Conservation (phyloP, 2,329 filamentous ascomycete species). For the Pseudocercospora crystallina region DNA sequence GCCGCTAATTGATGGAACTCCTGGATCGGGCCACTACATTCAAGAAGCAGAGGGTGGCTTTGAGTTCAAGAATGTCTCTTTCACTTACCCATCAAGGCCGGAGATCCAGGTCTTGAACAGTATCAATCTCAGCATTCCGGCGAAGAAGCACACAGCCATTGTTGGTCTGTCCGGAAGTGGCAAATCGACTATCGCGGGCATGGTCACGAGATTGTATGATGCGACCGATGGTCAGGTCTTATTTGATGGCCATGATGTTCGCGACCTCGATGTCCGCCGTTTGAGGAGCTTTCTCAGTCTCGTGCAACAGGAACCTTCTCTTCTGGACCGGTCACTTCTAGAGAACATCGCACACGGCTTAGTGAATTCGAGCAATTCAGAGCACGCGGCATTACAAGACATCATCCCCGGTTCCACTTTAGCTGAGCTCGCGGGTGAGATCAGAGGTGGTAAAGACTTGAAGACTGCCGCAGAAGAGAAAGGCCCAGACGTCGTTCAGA, state of each 20-base stretch:
- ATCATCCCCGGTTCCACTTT: slow-evolving; percentile 26
- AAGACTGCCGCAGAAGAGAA: slow-evolving; percentile 39
- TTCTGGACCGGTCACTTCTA: slow-evolving; percentile 52
- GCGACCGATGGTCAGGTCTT: slow-evolving; percentile 30
- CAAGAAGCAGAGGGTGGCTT: slow-evolving; percentile 28
- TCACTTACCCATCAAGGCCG: slow-evolving; percentile 43
- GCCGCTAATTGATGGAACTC: slow-evolving; percentile 39
- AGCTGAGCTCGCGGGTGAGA: slow-evolving; percentile 49
- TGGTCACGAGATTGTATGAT: slow-evolving; percentile 39
- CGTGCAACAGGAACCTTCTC: slow-evolving; percentile 53
- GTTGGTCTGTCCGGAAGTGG: slow-evolving; percentile 44
- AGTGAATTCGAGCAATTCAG: slow-evolving; percentile 1
- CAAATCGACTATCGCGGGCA: slow-evolving; percentile 41
- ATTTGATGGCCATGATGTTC: slow-evolving; percentile 41
- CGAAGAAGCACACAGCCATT: slow-evolving; percentile 38
- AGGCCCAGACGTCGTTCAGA: slow-evolving; percentile 44
- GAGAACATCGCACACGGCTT: slow-evolving; percentile 54
- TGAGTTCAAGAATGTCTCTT: slow-evolving; percentile 40
- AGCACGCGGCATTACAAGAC: neutral
- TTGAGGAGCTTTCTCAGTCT: slow-evolving; percentile 36
- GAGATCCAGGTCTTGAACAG: slow-evolving; percentile 40
- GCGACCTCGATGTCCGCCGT: slow-evolving; percentile 37
- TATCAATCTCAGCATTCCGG: slow-evolving; percentile 37
- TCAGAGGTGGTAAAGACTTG: slow-evolving; percentile 54
- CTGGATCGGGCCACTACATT: neutral